A percentile compares a stretch with the other conserved stretches of the same genome.
phyloP scores from a whole-genome alignment of 2,329 filamentous ascomycete genomes.

The Penicillium sp. region DNA sequence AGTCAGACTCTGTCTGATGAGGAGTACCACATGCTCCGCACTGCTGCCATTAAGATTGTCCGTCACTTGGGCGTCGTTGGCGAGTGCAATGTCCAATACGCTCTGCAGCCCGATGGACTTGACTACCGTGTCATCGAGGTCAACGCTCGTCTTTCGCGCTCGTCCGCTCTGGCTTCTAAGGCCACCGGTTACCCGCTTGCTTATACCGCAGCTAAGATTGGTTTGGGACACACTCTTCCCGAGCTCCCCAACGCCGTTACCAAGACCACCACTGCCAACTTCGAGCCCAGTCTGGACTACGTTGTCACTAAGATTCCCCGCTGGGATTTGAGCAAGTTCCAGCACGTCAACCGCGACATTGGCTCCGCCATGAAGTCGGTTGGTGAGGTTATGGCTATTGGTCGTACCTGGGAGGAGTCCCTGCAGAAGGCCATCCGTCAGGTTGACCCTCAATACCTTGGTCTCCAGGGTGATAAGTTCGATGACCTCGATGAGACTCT shows the following conservation, averaged over 20 bases:
- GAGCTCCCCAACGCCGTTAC: conserved; percentile 97
- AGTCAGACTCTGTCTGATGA: conserved; percentile 96
- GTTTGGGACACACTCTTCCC: conserved; percentile 88
- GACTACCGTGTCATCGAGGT: conserved; percentile 99
- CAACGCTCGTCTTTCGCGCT: conserved; percentile 96
- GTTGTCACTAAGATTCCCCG: conserved; percentile 98
- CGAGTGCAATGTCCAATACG: conserved; percentile 98
- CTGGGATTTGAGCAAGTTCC: conserved; percentile 98
- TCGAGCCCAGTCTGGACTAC: conserved; percentile 95
- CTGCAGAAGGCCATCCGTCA: conserved; percentile 99
- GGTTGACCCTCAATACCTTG: conserved; percentile 86
- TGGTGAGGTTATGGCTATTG: conserved; percentile 98
- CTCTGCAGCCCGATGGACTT: conserved; percentile 89
- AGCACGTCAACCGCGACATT: conserved; percentile 96
- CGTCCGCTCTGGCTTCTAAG: conserved; percentile 94
- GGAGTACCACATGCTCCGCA: conserved; percentile 99
- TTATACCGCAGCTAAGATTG: conserved; percentile 97
- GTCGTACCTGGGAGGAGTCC: conserved; percentile 95
- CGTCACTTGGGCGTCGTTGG: conserved; percentile 95
- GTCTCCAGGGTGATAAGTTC: conserved; percentile 94
- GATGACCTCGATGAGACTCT: conserved; percentile 88
- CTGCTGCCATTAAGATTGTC: conserved; percentile 96
- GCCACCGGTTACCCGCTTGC: conserved; percentile 96
- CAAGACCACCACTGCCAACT: conserved; percentile 98
- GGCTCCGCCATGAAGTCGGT: conserved; percentile 99